These are phyloP conservation scores for Malbranchea cinnamomea DNA, from an alignment of 2,329 filamentous ascomycete genomes.

Conservation along the genomic window DNA sequence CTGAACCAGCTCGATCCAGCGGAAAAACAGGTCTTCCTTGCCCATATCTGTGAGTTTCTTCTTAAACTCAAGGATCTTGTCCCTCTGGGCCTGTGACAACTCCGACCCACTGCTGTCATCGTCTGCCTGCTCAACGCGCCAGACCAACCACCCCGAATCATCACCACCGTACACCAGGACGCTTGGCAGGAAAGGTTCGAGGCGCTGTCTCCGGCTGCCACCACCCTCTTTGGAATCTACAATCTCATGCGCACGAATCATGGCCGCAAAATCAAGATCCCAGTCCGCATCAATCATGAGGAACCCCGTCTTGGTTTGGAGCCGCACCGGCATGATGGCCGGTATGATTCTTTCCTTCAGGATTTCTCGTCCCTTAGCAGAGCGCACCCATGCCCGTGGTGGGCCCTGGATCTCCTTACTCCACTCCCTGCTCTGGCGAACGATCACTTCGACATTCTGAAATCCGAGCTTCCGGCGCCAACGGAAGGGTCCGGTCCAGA, in stretches of 20 bases:
- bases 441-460: slow-evolving; percentile 62
- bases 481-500: slow-evolving; percentile 51
- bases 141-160: slow-evolving; percentile 55
- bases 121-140: slow-evolving; percentile 42
- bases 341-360: slow-evolving; percentile 43
- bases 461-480: slow-evolving; percentile 71
- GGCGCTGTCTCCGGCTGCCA: slow-evolving; percentile 26
- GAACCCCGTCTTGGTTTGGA: slow-evolving; percentile 78
- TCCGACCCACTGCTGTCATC: slow-evolving; percentile 24
- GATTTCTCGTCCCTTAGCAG: slow-evolving; percentile 40
- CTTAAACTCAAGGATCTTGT: slow-evolving; percentile 68
- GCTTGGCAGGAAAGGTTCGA: slow-evolving; percentile 56
- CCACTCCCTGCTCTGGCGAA: slow-evolving; percentile 60
- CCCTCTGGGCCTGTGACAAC: slow-evolving; percentile 32
- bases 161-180: slow-evolving; percentile 51
- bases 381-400: slow-evolving; percentile 20
- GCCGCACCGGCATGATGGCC: slow-evolving; percentile 52
- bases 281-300: slow-evolving; percentile 71
- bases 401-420: slow-evolving; percentile 30
- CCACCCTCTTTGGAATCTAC: slow-evolving; percentile 46
- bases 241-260: slow-evolving; percentile 58
- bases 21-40: slow-evolving; percentile 80
- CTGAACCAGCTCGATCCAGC: slow-evolving; percentile 86
- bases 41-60: slow-evolving; percentile 59
- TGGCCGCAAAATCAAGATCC: slow-evolving; percentile 73